phyloP scores from a whole-genome alignment of 2,329 filamentous ascomycete genomes.

The Diaporthe citrichinensis region DNA sequence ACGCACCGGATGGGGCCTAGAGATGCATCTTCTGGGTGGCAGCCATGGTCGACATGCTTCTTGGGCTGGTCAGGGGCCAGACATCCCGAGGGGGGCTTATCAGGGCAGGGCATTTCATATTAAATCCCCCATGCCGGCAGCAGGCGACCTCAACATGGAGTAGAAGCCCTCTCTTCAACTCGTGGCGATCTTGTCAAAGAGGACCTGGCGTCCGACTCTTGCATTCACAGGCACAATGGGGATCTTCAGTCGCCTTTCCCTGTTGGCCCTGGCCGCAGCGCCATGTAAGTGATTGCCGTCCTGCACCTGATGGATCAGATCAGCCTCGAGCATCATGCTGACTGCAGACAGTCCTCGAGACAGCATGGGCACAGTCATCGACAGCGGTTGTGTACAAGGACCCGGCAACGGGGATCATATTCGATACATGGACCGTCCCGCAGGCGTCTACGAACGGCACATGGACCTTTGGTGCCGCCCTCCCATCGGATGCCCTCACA shows the following conservation, averaged over 20 bases:
- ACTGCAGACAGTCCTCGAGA: constrained; percentile 15
- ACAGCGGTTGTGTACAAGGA: constrained; percentile 57
- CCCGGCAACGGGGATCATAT: constrained; percentile 63
- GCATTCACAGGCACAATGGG: constrained; percentile 26
- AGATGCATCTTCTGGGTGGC: background rate
- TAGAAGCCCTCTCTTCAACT: constrained; percentile 1
- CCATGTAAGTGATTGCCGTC: constrained; percentile 26
- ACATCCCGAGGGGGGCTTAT: constrained; percentile 4
- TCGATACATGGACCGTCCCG: constrained; percentile 63
- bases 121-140: constrained; percentile 18
- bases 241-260: constrained; percentile 22
- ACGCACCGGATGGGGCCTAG: constrained; percentile 14
- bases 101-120: constrained; percentile 11
- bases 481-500: constrained; percentile 59
- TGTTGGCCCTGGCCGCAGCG: constrained; percentile 22
- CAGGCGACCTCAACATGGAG: background rate
- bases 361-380: constrained; percentile 45
- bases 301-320: background rate
- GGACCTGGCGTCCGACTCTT: constrained; percentile 11
- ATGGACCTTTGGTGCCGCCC: constrained; percentile 60
- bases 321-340: background rate
- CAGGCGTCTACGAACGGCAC: constrained; percentile 54
- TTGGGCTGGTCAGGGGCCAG: constrained; percentile 1
- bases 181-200: constrained; percentile 1
- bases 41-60: constrained; percentile 13